phyloP scores from a whole-genome alignment of 169 alveolate genomes.

The Eimeria sp. region DNA sequence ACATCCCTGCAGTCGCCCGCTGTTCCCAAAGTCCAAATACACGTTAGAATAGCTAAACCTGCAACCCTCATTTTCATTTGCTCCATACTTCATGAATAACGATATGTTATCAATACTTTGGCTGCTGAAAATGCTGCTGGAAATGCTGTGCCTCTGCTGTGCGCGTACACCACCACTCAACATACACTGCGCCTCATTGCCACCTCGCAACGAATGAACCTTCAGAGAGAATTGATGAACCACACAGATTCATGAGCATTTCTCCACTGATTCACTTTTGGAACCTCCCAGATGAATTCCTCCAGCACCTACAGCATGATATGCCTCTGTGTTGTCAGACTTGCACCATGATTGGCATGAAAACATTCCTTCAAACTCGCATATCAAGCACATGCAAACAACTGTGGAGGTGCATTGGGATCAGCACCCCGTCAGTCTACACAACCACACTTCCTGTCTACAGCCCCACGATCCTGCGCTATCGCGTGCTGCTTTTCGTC shows the following conservation, averaged over 20 bases:
- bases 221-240: not conserved
- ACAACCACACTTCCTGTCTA: not conserved
- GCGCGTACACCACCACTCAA: not conserved
- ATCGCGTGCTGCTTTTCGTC: not conserved
- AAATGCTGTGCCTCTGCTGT: not conserved
- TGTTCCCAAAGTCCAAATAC: not conserved
- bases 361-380: not conserved
- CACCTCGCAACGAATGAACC: not conserved
- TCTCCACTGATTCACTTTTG: not conserved
- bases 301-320: not conserved
- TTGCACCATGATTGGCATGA: not conserved
- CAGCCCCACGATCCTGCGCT: not conserved
- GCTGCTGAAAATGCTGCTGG: not conserved
- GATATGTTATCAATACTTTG: not conserved
- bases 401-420: not conserved
- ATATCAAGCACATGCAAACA: not conserved
- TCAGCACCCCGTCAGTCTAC: not conserved
- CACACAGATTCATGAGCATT: not conserved
- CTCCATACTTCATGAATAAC: not conserved
- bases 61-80: not conserved
- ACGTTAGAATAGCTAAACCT: not conserved
- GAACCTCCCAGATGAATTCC: not conserved
- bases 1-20: constrained; percentile 40
- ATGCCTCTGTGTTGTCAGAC: not conserved
- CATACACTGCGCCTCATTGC: not conserved